Base-by-base conservation (phyloP, 2,329 filamentous ascomycete genomes). In the Hortaea werneckii region DNA sequence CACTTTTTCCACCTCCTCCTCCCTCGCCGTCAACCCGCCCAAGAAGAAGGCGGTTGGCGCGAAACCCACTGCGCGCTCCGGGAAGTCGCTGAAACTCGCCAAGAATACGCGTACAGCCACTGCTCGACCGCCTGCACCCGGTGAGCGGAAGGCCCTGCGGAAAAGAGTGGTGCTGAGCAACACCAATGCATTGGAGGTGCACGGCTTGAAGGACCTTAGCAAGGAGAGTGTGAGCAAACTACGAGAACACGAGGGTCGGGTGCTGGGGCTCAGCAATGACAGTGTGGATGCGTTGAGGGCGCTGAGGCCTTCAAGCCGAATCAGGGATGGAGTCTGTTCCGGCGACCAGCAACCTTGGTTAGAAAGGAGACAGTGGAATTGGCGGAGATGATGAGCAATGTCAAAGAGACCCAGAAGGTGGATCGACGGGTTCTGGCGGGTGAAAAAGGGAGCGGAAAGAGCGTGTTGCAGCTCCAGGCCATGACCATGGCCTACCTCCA, bases 91-190 rank as follows among this genome's bases (percentile, higher is more conserved):
- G 8, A 49, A 54, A 10, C 47, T 63, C 13, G 45, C 48, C 32
- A 62, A 62, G 48, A 62, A 61, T 41, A 58, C 45, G 39, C 59
- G 61, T 29, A 45, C 48, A 11, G 29, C 50, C 4, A 56, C 45
- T 8, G 50, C 52, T 6, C 51, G 56, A 32, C 61, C 61, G 5
- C 59, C 59, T 4, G 59, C 54, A 9, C 74, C 79, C 3, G 90
- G 89, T 54, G 89, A 95, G 73, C 80, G 89, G 54, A 94, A 88
- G 69, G 85, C 86, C 28, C 74, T 86, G 62, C 82, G 88, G 54
- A 95, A 94, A 72, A 81, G 86, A 56, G 86, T 98, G 59, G 81
- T 94, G 49, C 79, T 98, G 50, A 90, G 84, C 73, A 98, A 96
- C 70, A 85, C 86, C 66, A 96, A 95, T 68, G 92, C 92, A 42